phyloP scores from a whole-genome alignment of 176 grass and related monocot species.

The Oryza brachyantha region DNA sequence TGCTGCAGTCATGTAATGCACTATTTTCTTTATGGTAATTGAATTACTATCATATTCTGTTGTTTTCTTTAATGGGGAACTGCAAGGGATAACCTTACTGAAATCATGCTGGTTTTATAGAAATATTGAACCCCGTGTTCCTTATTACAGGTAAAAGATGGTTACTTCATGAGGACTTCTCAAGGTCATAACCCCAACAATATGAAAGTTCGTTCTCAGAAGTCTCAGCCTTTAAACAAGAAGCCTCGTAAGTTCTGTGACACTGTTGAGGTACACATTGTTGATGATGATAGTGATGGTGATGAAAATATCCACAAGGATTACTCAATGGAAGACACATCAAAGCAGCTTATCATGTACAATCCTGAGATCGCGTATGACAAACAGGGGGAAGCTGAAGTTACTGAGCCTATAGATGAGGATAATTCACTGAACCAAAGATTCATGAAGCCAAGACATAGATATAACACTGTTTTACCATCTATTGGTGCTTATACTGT shows the following conservation, averaged over 20 bases:
- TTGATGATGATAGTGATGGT: not conserved
- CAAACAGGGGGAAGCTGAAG: slow-evolving; percentile 3
- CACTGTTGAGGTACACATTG: slow-evolving; percentile 20
- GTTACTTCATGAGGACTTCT: slow-evolving; percentile 27
- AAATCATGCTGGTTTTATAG: slow-evolving; percentile 2
- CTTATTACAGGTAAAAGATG: slow-evolving; percentile 5
- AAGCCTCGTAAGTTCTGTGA: slow-evolving; percentile 4
- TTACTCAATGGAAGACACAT: slow-evolving; percentile 25
- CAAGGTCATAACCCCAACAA: slow-evolving; percentile 6
- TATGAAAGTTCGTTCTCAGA: slow-evolving; percentile 8
- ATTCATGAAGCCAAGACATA: slow-evolving; percentile 11
- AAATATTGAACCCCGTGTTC: slow-evolving; percentile 5
- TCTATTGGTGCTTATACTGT: slow-evolving; percentile 69
- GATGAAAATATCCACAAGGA: slow-evolving; percentile 25
- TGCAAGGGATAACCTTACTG: not conserved
- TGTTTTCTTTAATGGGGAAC: not conserved
- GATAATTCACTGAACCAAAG: not conserved
- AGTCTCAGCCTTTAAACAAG: slow-evolving; percentile 20
- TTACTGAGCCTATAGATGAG: slow-evolving; percentile 6
- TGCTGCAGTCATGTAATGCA: not conserved
- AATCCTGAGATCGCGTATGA: slow-evolving; percentile 24
- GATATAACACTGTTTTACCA: slow-evolving; percentile 34
- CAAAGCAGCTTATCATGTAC: slow-evolving; percentile 40
- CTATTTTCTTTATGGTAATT: not conserved
- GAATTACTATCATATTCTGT: no score